Evolutionary conservation across 176 grass and related monocot species (phyloP), one percentile per base, ranked within the genome.

Genomic region (Musa schizocarpa): DNA sequence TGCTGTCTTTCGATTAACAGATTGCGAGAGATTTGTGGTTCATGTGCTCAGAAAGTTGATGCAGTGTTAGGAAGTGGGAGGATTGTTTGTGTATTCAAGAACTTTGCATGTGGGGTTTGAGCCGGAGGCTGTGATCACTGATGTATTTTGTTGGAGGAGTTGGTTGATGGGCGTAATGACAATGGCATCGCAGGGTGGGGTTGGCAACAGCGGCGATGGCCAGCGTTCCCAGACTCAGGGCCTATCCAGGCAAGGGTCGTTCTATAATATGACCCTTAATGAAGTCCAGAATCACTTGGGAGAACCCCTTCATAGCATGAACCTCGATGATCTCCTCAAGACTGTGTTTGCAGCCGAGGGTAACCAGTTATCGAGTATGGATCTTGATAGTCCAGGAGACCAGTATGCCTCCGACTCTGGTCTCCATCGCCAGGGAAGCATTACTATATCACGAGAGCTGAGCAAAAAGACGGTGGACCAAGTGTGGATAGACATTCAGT

Each of bases 381-480:
- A 54, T 9, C 48, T 53, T 68, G 76, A 68, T 6, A 12, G 52
- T 54, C 10, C 64, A 9, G 11, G 24, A 23, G 23, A 12, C 9
- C 63, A 78, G 34, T 34, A 56, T 29, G 22, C 76, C 50, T 78
- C 77, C 19, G 52, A 21, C 26, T 83, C 81, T 13, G 51, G 83
- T 54, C 87, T 92, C 56, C 52, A 81, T 51, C 70, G 83, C 22
- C 93, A 92, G 73, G 89, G 83, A 1, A 90, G 93, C 85, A 83
- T 96, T 75, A 85, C 87, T 0, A 90, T 96, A 90, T 89, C 90
- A 0, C 82, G 73, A 19, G 85, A 78, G 52, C 85, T 96, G 43
- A 88, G 89, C 83, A 92, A 90, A 81, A 92, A 88, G 82, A 96
- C 90, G 2, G 85, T 96, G 75, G 90, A 96, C 66, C 87, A 96